These are phyloP conservation scores for Pyrenophora tritici-repentis DNA, from an alignment of 2,329 filamentous ascomycete species.

Conservation along the genomic window DNA sequence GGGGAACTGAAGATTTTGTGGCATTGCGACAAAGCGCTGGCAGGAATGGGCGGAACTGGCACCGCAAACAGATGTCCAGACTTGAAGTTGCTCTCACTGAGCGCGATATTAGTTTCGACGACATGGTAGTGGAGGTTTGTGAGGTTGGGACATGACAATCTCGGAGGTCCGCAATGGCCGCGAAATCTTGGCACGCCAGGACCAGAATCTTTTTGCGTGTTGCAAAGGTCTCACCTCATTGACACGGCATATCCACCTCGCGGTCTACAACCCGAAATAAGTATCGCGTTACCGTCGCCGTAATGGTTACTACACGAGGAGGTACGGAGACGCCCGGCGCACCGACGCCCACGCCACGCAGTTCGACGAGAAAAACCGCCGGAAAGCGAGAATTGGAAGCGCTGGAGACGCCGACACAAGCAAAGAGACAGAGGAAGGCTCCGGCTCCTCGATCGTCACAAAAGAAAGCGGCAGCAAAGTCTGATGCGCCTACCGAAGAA, in stretches of 20 bases:
- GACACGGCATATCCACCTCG: constrained; percentile 32
- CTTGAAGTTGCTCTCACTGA: constrained; percentile 11
- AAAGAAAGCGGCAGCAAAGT: constrained; percentile 16
- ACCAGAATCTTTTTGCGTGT: constrained; percentile 18
- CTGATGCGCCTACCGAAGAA: constrained; percentile 8
- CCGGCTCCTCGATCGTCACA: constrained; percentile 9
- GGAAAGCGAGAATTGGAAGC: constrained; percentile 39
- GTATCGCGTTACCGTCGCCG: constrained; percentile 7
- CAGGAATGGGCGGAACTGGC: constrained; percentile 20
- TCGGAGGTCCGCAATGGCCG: constrained; percentile 27
- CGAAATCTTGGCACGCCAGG: constrained; percentile 33
- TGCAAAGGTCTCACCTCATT: constrained; percentile 22
- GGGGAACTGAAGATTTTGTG: background rate
- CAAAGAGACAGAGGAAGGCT: constrained; percentile 35
- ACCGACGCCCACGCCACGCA: constrained; percentile 27
- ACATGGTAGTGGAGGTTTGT: background rate
- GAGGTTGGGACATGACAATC: background rate
- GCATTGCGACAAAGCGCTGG: constrained; percentile 10
- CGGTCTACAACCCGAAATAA: constrained; percentile 15
- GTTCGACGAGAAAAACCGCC: constrained; percentile 28
- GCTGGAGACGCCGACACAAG: constrained; percentile 36
- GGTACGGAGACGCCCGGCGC: constrained; percentile 36
- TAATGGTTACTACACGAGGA: constrained; percentile 45
- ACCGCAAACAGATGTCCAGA: constrained; percentile 24
- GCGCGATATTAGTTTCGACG: constrained; percentile 17